Base-by-base conservation (phyloP, 75 land plant species). In the Gnetum montanum region DNA sequence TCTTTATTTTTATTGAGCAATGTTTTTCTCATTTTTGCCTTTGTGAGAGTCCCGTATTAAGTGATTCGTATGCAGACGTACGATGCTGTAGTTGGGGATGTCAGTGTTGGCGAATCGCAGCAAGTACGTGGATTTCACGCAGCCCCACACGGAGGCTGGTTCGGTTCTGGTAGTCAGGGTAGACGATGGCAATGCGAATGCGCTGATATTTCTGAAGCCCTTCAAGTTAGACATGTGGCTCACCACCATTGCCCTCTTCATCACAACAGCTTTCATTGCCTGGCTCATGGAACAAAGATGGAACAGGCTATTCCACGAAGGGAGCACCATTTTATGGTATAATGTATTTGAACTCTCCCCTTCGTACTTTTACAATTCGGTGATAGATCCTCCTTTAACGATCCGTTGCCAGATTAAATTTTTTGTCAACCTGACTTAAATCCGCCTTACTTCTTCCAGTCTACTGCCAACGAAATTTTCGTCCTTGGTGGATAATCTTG, bases 41-140 rank as follows among this genome's bases (percentile, higher is more conserved):
- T n/a, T n/a, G n/a, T n/a, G n/a, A n/a, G n/a, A n/a, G n/a, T n/a
- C n/a, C n/a, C n/a, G n/a, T n/a, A n/a, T n/a, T n/a, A n/a, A n/a
- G 35, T 24, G 57, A 66, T 31, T n/a, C n/a, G n/a, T n/a, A n/a
- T 62, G 34, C 22, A 81, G 85, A 68, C 25, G 3, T 78, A 51
- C 67, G 85, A 78, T 81, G 85, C 74, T 25, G 85, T 56, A n/a
- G 52, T 78, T 15, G 85, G 85, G 26, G 85, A 81, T 31, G 73
- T 81, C 59, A 22, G 73, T 81, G 38, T 56, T 43, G 31, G 53
- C 81, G 12, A 67, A 60, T 30, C 46, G 85, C 24, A 55, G 70
- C 36, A 73, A 24, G 61, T 57, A 59, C 26, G 83, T 64, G 29
- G 82, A 78, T 55, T 82, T 82, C 38, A 82, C 85, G 6, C 78